Conservation (phyloP, 805 yeast species). For the Hanseniaspora pseudoguilliermondii region DNA sequence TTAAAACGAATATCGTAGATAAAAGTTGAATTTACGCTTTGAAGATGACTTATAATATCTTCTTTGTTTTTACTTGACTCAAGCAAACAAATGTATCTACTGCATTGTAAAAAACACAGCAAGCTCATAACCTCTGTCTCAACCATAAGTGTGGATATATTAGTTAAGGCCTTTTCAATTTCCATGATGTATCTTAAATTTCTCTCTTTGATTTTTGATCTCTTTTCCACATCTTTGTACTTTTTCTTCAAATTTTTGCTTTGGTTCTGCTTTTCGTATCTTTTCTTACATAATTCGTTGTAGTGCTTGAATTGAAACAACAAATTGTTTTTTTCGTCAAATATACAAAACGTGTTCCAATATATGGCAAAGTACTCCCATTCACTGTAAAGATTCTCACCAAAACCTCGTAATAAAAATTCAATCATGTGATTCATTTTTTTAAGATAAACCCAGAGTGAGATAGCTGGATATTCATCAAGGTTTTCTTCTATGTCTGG, state of each 20-base stretch:
- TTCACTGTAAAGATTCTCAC: conserved; percentile 54
- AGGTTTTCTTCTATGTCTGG: neutral
- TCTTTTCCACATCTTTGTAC: conserved; percentile 39
- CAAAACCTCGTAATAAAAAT: conserved; percentile 61
- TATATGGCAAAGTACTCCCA: conserved; percentile 58
- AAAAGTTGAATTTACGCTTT: conserved; percentile 18
- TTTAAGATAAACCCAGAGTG: conserved; percentile 47
- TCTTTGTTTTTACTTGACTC: conserved; percentile 17
- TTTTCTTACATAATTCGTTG: conserved; percentile 25
- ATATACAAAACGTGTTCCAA: conserved; percentile 51
- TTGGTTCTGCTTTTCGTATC: conserved; percentile 25
- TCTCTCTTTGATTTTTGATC: conserved; percentile 28
- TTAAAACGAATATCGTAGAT: conserved; percentile 55
- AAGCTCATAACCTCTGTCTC: conserved; percentile 22
- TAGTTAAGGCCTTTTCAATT: conserved; percentile 22
- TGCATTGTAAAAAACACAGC: conserved; percentile 26
- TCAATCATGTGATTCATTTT: conserved; percentile 64
- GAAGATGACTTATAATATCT: conserved; percentile 20
- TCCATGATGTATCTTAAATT: conserved; percentile 28
- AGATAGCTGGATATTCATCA: conserved; percentile 14
- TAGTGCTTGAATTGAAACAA: conserved; percentile 23
- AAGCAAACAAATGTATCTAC: conserved; percentile 21
- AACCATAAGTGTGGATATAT: conserved; percentile 20
- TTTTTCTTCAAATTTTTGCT: conserved; percentile 34
- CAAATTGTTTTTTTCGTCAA: conserved; percentile 36